Evolutionary conservation across 169 alveolate species (phyloP).

Genomic region (Eimeria sp.): DNA sequence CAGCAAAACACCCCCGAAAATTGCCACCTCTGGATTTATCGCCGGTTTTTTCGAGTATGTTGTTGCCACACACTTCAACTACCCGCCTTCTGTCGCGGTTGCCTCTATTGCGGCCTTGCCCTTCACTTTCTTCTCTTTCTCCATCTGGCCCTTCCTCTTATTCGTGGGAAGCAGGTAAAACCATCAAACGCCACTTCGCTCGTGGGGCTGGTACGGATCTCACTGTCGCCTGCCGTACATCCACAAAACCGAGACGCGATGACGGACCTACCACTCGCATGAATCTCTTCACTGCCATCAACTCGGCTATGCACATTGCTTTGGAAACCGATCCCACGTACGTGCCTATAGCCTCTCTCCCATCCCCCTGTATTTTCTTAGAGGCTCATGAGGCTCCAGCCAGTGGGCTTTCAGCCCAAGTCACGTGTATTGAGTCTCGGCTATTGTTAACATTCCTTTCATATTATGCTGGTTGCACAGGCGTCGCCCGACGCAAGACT

Average conservation of each 20-base stretch:
- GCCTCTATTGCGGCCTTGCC: not conserved
- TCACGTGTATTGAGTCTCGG: no score
- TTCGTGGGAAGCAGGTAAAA: not conserved
- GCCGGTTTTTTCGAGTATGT: not conserved
- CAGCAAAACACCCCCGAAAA: not conserved
- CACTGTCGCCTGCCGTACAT: conserved; percentile 78
- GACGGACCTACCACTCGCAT: conserved; percentile 87
- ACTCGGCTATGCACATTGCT: conserved; percentile 96
- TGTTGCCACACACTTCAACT: not conserved
- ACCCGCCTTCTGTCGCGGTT: not conserved
- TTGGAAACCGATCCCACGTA: conserved; percentile 95
- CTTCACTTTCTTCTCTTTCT: not conserved
- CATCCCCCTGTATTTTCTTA: no score
- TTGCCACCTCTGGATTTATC: not conserved
- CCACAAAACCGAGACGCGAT: conserved; percentile 44
- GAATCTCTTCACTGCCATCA: conserved; percentile 96
- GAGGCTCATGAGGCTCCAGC: no score
- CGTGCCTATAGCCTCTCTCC: conserved; percentile 23
- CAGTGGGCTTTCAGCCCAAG: no score
- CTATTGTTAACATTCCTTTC: no score
- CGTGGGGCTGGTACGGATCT: conserved; percentile 72
- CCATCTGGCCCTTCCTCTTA: not conserved
- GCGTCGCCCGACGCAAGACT: not conserved
- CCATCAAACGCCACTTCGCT: conserved; percentile 28
- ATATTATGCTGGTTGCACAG: not conserved